Evolutionary conservation across 768 basidiomycete species (phyloP).

Genomic region (Amylocystis lapponica): DNA sequence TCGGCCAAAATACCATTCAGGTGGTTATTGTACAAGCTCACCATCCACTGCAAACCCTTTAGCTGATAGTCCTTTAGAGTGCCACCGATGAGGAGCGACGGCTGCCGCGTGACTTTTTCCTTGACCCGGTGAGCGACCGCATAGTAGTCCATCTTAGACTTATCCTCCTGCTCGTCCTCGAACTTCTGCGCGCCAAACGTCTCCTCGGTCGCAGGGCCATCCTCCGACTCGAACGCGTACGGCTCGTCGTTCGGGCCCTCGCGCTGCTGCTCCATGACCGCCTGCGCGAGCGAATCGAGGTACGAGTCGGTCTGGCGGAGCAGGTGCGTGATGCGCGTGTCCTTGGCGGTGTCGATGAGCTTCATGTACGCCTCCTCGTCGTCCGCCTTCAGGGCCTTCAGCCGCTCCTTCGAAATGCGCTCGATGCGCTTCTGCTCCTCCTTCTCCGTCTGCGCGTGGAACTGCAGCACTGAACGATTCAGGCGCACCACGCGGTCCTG

Average conservation of each 20-base stretch:
- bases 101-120: slow-evolving; percentile 78
- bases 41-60: slow-evolving; percentile 98
- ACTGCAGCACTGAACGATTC: slow-evolving; percentile 71
- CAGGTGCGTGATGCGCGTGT: slow-evolving; percentile 96
- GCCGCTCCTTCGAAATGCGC: slow-evolving; percentile 92
- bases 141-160: slow-evolving; percentile 89
- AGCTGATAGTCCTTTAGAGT: slow-evolving; percentile 93
- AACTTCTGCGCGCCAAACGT: slow-evolving; percentile 83
- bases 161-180: slow-evolving; percentile 57
- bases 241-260: slow-evolving; percentile 32
- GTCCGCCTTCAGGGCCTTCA: slow-evolving; percentile 94
- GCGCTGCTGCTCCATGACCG: slow-evolving; percentile 88
- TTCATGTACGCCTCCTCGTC: slow-evolving; percentile 99
- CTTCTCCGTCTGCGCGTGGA: slow-evolving; percentile 90
- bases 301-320: slow-evolving; percentile 91
- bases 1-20: slow-evolving; percentile 94
- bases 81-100: slow-evolving; percentile 73
- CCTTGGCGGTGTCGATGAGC: slow-evolving; percentile 97
- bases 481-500: slow-evolving; percentile 56
- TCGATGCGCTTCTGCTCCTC: slow-evolving; percentile 98
- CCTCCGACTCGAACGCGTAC: slow-evolving; percentile 51
- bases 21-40: slow-evolving; percentile 93
- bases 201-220: slow-evolving; percentile 75
- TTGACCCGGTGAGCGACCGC: slow-evolving; percentile 89
- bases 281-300: slow-evolving; percentile 91